Evolutionary conservation across 176 grass and related monocot genomes (phyloP).

Genomic region (Zea mays): DNA sequence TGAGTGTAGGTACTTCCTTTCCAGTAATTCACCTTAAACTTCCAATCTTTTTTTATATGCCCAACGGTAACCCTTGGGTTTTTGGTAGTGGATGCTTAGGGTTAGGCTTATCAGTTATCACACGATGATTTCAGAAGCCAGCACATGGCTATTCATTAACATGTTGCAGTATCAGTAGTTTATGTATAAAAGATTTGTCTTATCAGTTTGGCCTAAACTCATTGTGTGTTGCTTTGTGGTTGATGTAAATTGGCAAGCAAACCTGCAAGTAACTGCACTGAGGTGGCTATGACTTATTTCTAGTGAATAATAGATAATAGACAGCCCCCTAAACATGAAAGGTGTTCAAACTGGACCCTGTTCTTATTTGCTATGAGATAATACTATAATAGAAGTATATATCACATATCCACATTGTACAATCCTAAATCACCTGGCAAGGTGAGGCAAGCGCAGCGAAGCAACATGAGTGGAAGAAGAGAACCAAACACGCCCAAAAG

Average conservation of each 20-base stretch:
- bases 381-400: not conserved
- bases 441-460: not conserved
- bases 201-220: not conserved
- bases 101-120: constrained; percentile 24
- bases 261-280: constrained; percentile 2
- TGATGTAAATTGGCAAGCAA: constrained; percentile 14
- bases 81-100: not conserved
- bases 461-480: not conserved
- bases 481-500: not conserved
- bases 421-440: not conserved
- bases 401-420: not conserved
- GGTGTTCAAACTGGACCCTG: not conserved
- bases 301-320: not conserved
- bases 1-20: constrained; percentile 85
- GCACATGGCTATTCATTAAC: not conserved
- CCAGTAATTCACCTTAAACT: constrained; percentile 30
- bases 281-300: constrained; percentile 17
- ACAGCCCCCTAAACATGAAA: not conserved
- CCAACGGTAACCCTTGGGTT: not conserved
- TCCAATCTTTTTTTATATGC: not conserved
- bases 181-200: not conserved
- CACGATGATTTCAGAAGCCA: not conserved
- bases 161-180: constrained; percentile 19
- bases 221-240: constrained; percentile 18
- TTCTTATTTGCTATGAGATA: constrained; percentile 12